These are phyloP conservation scores for Torulaspora quercuum DNA, from an alignment of 805 yeast genomes.

Conservation along the genomic window DNA sequence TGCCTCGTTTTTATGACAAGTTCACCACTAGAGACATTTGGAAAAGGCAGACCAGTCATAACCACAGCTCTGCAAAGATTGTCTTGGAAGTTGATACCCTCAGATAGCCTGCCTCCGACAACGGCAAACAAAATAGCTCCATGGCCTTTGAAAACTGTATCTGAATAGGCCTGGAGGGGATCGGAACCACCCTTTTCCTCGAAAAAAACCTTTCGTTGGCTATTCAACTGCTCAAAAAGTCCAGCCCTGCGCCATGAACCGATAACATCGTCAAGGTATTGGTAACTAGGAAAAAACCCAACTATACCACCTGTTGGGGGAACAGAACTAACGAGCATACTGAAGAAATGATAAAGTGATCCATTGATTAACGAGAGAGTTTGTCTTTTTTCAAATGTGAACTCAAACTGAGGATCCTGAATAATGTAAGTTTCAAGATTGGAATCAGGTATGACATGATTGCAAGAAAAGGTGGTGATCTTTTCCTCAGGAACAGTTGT, in stretches of 20 bases:
- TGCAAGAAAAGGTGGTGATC: slow-evolving; percentile 63
- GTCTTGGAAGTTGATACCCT: slow-evolving; percentile 89
- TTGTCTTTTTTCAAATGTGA: slow-evolving; percentile 65
- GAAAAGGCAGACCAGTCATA: slow-evolving; percentile 87
- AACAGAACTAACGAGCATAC: slow-evolving; percentile 33
- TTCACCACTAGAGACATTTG: slow-evolving; percentile 80
- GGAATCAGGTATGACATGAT: slow-evolving; percentile 73
- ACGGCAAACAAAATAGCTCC: slow-evolving; percentile 79
- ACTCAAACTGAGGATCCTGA: slow-evolving; percentile 45
- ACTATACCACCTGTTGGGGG: slow-evolving; percentile 70
- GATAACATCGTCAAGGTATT: slow-evolving; percentile 54
- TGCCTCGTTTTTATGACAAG: slow-evolving; percentile 65
- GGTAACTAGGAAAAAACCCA: slow-evolving; percentile 80
- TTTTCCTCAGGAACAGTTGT: slow-evolving; percentile 48
- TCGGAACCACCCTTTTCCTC: slow-evolving; percentile 54
- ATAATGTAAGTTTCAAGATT: slow-evolving; percentile 64
- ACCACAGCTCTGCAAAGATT: slow-evolving; percentile 82
- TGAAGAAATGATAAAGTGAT: slow-evolving; percentile 42
- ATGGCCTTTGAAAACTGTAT: slow-evolving; percentile 34
- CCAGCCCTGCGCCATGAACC: slow-evolving; percentile 48
- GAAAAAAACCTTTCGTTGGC: slow-evolving; percentile 47
- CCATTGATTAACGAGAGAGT: slow-evolving; percentile 42
- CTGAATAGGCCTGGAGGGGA: slow-evolving; percentile 50
- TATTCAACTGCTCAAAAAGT: slow-evolving; percentile 37
- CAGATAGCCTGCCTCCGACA: slow-evolving; percentile 90